Evolutionary conservation across 805 yeast genomes (phyloP).

Genomic region (Ogataea wickerhamii): DNA sequence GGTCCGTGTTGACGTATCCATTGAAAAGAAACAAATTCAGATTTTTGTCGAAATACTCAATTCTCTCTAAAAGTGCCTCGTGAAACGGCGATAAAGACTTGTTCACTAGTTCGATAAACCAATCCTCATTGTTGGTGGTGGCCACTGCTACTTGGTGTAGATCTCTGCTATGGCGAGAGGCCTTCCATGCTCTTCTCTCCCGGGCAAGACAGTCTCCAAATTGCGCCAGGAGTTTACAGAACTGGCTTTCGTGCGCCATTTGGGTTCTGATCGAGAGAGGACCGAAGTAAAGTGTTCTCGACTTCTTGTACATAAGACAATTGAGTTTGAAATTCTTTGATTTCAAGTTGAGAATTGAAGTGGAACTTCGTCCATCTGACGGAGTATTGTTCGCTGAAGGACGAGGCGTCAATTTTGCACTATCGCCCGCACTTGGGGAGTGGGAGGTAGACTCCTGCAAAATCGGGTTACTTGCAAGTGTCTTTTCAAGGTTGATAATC

Average conservation of each 20-base stretch:
- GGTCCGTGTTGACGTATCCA: constrained; percentile 12
- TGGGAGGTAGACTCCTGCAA: not conserved
- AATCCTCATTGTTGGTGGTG: constrained; percentile 2
- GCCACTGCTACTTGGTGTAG: not conserved
- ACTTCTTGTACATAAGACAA: constrained; percentile 11
- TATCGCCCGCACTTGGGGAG: not conserved
- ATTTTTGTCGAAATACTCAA: constrained; percentile 16
- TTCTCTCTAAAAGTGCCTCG: constrained; percentile 22
- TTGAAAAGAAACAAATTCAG: constrained; percentile 13
- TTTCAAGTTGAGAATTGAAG: constrained; percentile 7
- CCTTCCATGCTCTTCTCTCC: constrained; percentile 20
- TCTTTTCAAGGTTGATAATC: constrained; percentile 9
- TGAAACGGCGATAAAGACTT: constrained; percentile 10
- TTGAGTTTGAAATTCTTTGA: constrained; percentile 9
- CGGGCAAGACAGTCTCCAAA: constrained; percentile 1
- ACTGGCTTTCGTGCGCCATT: constrained; percentile 4
- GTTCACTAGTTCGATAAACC: constrained; percentile 9
- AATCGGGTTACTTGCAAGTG: not conserved
- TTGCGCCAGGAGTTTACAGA: constrained; percentile 1
- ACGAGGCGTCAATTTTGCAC: not conserved
- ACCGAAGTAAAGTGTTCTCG: constrained; percentile 14
- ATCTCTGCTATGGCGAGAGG: not conserved
- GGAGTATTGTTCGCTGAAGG: not conserved
- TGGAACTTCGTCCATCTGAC: not conserved
- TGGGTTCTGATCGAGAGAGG: constrained; percentile 12